Base-by-base conservation (phyloP, 768 basidiomycete genomes). In the Naganishia vishniacii region DNA sequence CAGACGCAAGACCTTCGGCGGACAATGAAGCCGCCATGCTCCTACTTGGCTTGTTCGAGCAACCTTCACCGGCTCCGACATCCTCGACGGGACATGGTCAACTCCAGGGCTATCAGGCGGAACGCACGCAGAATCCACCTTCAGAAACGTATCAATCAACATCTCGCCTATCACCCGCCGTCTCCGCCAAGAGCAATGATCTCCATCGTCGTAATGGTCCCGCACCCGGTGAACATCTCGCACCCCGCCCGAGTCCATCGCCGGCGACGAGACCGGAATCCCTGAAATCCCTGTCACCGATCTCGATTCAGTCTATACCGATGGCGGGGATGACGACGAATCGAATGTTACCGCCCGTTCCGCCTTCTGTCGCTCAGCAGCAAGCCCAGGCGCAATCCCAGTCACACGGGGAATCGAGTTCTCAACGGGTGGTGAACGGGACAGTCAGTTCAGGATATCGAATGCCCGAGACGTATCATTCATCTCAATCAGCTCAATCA, bases 11-110 rank as follows among this genome's bases (percentile, higher is more conserved):
- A 16, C 63, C 51, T 3, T 37, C 56, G 32, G 60, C 56, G 18
- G 64, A 65, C 37, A 51, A 65, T 44, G 64, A 65, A 48, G 64
- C 64, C 3, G 64, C 64, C 20, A 48, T 65, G 59, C 48, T 65
- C 4, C 48, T 65, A 2, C 41, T 65, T 1, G 59, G 64, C 0
- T 41, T 65, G 18, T 58, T 46, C 32, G 63, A 53, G 16, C 49
- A 49, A 34, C 37, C 37, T 8, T 48, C 61, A n/a, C 46, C 46
- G 32, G 31, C n/a, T 20, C 34, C 28, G 0, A 41, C 47, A n/a
- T 34, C 53, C 8, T n/a, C 20, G 31, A 41, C 32, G 34, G 32
- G 32, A 23, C 53, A 56, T n/a, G 34, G 53, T 12, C 53, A 56
- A 26, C 25, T 56, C 18, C 44, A 60, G 29, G 59, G 44, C 23